Percentiles rank a stretch among this genome's conserved stretches.
Evolutionary conservation across 2,329 filamentous ascomycete genomes (phyloP).

Genomic region (Monascus ruber): DNA sequence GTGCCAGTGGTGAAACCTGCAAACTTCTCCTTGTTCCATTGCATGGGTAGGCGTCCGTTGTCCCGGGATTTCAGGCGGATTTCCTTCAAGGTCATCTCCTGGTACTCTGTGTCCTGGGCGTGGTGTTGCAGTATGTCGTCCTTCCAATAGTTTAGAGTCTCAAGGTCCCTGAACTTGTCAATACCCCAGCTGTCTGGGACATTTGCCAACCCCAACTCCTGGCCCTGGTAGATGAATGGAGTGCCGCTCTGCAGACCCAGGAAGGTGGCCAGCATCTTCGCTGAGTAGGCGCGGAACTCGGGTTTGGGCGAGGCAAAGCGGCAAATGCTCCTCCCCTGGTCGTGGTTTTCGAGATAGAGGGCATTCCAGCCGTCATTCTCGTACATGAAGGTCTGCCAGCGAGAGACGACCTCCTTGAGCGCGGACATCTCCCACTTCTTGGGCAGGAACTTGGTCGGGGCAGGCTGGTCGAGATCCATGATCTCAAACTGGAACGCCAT

Average conservation of each 20-base stretch:
- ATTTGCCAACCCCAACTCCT: conserved; percentile 58
- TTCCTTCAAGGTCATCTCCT: conserved; percentile 19
- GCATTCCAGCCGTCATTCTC: conserved; percentile 53
- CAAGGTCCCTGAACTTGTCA: conserved; percentile 58
- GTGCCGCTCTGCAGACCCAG: conserved; percentile 50
- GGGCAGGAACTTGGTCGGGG: conserved; percentile 39
- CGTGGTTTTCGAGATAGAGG: conserved; percentile 56
- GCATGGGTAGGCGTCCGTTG: conserved; percentile 60
- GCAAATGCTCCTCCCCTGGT: conserved; percentile 50
- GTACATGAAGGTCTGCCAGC: conserved; percentile 50
- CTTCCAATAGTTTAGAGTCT: conserved; percentile 45
- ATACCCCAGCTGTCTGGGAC: conserved; percentile 50
- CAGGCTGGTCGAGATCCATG: conserved; percentile 47
- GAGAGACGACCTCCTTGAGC: conserved; percentile 43
- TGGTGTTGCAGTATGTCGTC: conserved; percentile 24
- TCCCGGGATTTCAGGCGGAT: conserved; percentile 43
- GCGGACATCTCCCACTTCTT: conserved; percentile 39
- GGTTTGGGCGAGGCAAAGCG: conserved; percentile 43
- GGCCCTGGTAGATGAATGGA: conserved; percentile 57
- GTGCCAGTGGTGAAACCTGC: conserved; percentile 51
- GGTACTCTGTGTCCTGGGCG: conserved; percentile 15
- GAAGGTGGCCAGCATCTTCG: conserved; percentile 50
- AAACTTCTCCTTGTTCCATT: conserved; percentile 52
- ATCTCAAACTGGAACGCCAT: conserved; percentile 68
- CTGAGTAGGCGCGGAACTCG: conserved; percentile 38